Base-by-base conservation (phyloP, 202 grass and related monocot genomes). In the Panicum virgatum region DNA sequence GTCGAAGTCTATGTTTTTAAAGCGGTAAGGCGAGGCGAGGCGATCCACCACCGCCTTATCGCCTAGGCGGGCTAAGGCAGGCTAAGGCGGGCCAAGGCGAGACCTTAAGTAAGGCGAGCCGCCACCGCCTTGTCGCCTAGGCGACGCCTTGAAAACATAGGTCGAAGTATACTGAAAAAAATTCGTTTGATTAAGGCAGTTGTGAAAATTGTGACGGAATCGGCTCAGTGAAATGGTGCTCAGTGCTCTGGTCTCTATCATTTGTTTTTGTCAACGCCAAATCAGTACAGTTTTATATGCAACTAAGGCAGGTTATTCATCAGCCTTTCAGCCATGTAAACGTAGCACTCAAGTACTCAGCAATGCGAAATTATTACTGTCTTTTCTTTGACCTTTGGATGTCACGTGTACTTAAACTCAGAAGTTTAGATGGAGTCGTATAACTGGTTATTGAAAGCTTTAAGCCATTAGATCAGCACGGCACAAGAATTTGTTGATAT, bases 401-500 rank as follows among this genome's bases (percentile, higher is more conserved):
- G 27, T 34, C 67, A 26, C 68, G 9, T 11, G 30, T 59, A 15
- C 36, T 60, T 74, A 12, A 23, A 56, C 5, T 5, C 16, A n/a
- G 50, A 25, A 67, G 23, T 32, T 37, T 75, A 7, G 27, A 6
- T 64, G 54, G 1, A 9, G 7, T 29, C 30, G 14, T 2, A 18
- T 25, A 72, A 20, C 46, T 59, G 3, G 32, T 65, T 67, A 47
- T 62, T 78, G 75, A 59, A 58, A 30, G 38, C 74, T 58, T 12
- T 15, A 69, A 69, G 7, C 26, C 19, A 22, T n/a, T 62, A 22
- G n/a, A 58, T 40, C 10, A 1, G 12, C 61, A 66, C 30, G 50
- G 8, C 13, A 46, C 46, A 11, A 68, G 34, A 57, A 61, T 60
- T 46, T 29, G 29, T 73, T 66, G 29, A 60, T 47, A 67, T 69